These are phyloP conservation scores for Tylopilus felleus DNA, from an alignment of 768 basidiomycete genomes.

Conservation along the genomic window DNA sequence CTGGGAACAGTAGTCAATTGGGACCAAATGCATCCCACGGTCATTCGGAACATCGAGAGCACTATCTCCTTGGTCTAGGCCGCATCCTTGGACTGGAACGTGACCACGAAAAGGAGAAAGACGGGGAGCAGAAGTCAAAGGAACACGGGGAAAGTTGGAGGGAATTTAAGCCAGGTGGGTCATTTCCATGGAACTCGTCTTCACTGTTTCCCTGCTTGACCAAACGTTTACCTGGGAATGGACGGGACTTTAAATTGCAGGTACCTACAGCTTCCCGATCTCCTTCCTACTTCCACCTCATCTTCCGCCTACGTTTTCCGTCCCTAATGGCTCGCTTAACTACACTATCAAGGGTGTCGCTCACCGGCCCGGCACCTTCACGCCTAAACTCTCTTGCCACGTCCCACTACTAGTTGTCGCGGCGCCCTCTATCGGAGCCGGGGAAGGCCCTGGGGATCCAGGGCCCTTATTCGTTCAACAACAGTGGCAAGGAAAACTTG, in stretches of 20 bases:
- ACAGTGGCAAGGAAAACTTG: conserved; percentile 87
- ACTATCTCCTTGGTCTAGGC: conserved; percentile 33
- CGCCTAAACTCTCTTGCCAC: conserved; percentile 63
- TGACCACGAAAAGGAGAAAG: conserved; percentile 13
- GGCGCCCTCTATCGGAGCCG: conserved; percentile 74
- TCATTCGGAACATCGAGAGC: conserved; percentile 12
- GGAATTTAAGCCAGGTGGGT: conserved; percentile 83
- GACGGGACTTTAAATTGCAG: conserved; percentile 36
- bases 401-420: conserved; percentile 76
- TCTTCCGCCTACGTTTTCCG: conserved; percentile 75
- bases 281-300: conserved; percentile 82
- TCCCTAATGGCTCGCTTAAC: conserved; percentile 69
- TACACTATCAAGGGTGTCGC: conserved; percentile 83
- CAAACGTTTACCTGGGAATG: neutral
- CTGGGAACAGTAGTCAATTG: neutral
- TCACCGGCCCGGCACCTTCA: conserved; percentile 85
- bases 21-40: neutral
- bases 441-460: conserved; percentile 58
- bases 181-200: neutral
- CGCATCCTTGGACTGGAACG: conserved; percentile 26
- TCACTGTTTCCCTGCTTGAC: neutral
- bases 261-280: conserved; percentile 93
- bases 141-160: conserved; percentile 63
- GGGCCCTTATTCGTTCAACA: conserved; percentile 82
- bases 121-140: conserved; percentile 32